Evolutionary conservation across 2,329 filamentous ascomycete species (phyloP), one percentile per base, ranked within the genome.

Genomic region (Neofusicoccum kwambonambiense): DNA sequence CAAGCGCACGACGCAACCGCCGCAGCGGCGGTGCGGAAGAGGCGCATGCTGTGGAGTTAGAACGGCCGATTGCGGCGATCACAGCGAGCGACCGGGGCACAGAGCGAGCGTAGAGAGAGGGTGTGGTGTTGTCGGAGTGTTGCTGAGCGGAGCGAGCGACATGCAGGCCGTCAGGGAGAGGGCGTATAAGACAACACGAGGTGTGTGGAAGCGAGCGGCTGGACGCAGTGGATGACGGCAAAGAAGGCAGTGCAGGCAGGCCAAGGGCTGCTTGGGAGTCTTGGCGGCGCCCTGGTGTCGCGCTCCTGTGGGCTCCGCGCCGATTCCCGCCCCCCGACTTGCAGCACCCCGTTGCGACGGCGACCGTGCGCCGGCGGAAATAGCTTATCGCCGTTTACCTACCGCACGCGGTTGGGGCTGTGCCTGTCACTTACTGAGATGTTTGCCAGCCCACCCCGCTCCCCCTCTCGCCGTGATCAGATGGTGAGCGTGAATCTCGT

Each of bases 1-100:
- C 41, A 47, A 47, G 56, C 56, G 56, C 56, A 47, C 56, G 56
- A 47, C 56, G 56, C 56, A 47, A 60, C 56, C 57, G 68, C 66
- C 54, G 69, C 66, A 17, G 67, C 65, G 54, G 73, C 51, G 45
- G 69, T 67, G 51, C 69, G 71, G 42, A 70, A 67, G 62, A 76
- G 63, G 64, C 71, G 67, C 74, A 76, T 76, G 64, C 19, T 50
- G 34, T 58, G 54, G 64, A 57, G 49, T 49, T 54, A 45, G 31
- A 13, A 41, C 35, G 49, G 65, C 49, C 50, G 39, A 37, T 15
- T 41, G 27, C 52, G 61, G 49, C 39, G 49, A 63, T 63, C 49
- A 11, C 44, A 62, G 44, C 31, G 58, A 45, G 44, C 62, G 45
- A 31, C 51, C 54, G 45, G 44, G 42, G 52, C 50, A 27, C 44